Evolutionary conservation across 2,329 filamentous ascomycete genomes (phyloP).

Genomic region (Talaromyces sp.): DNA sequence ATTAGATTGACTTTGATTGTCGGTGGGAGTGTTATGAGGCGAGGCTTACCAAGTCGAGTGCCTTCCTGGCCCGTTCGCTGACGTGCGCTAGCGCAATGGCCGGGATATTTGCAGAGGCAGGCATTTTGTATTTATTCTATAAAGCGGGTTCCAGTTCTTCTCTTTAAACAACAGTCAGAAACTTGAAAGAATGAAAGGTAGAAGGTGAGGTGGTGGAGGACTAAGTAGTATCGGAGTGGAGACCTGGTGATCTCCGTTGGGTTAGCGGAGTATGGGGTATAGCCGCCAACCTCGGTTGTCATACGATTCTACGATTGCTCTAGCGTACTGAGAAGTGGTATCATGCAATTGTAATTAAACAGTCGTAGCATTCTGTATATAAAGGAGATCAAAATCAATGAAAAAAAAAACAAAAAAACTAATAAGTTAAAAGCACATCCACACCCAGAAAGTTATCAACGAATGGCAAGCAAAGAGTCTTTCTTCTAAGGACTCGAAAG

Average conservation of each 20-base stretch:
- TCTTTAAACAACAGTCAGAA: not conserved
- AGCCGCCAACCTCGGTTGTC: conserved; percentile 15
- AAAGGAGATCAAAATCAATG: not conserved
- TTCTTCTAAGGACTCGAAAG: conserved; percentile 15
- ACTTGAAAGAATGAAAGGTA: not conserved
- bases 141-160: not conserved
- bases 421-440: not conserved
- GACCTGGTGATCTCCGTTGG: not conserved
- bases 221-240: not conserved
- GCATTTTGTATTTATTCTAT: conserved; percentile 36
- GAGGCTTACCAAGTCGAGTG: conserved; percentile 65
- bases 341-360: not conserved
- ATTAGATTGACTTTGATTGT: not conserved
- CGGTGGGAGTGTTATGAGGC: not conserved
- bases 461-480: conserved; percentile 14
- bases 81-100: conserved; percentile 62
- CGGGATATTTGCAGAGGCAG: conserved; percentile 54
- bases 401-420: no score
- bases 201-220: not conserved
- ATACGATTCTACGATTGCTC: not conserved
- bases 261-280: conserved; percentile 17
- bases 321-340: not conserved
- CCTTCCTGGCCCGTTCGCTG: conserved; percentile 79
- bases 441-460: conserved; percentile 2
- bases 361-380: not conserved